Conservation (phyloP, 169 alveolate species). For the Plasmodium gaboni region DNA sequence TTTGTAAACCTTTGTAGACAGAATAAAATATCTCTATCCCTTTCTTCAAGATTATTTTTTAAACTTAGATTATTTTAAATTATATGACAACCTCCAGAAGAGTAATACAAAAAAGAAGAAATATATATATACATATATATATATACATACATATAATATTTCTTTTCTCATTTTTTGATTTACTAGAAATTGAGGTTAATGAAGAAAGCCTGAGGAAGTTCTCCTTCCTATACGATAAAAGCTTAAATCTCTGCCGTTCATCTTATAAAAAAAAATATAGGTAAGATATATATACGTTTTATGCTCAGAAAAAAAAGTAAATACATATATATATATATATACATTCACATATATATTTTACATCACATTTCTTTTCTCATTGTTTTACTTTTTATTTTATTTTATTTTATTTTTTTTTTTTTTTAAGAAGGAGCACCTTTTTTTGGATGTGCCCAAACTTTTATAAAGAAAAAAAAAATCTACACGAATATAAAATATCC, state of each 20-base stretch:
- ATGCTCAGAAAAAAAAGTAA: not conserved
- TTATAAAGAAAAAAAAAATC: conserved; percentile 17
- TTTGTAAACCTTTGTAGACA: conserved; percentile 1
- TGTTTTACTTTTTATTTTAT: not conserved
- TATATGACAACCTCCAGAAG: not conserved
- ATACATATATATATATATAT: not conserved
- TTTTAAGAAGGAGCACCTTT: conserved; percentile 18
- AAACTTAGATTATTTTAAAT: conserved; percentile 36
- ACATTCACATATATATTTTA: not conserved
- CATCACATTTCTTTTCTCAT: too few species aligned
- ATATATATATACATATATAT: not conserved
- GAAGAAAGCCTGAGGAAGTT: conserved; percentile 3
- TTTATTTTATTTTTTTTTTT: not conserved
- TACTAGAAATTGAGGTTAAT: conserved; percentile 30
- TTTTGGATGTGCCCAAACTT: conserved; percentile 56
- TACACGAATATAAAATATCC: conserved; percentile 15
- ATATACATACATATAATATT: not conserved
- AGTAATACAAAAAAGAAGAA: not conserved
- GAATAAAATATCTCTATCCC: conserved; percentile 34
- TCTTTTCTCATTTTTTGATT: not conserved
- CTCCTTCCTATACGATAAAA: not conserved
- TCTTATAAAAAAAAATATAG: conserved; percentile 11
- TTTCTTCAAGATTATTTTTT: conserved; percentile 15
- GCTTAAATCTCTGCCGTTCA: not conserved
- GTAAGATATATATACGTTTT: not conserved